phyloP scores from a whole-genome alignment of 805 yeast genomes.

The Saturnispora ahearnii region DNA sequence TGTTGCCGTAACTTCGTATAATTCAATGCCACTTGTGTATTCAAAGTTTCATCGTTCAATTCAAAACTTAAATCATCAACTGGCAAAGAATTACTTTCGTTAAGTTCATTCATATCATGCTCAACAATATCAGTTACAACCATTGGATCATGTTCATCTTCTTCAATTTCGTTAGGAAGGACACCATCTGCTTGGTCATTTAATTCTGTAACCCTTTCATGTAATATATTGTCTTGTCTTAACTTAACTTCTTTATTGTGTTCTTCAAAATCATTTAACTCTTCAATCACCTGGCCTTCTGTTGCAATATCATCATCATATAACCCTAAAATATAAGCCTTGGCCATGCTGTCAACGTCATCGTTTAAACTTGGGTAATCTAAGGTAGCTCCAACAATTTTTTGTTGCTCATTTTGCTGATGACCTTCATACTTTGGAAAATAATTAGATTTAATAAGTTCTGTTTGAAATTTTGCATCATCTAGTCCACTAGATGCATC shows the following conservation, averaged over 20 bases:
- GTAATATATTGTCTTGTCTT: conserved; percentile 14
- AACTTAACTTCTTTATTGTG: conserved; percentile 41
- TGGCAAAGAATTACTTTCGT: conserved; percentile 15
- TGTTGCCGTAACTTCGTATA: conserved; percentile 49
- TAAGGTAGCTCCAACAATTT: conserved; percentile 23
- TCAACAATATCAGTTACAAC: conserved; percentile 38
- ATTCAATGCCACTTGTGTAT: conserved; percentile 42
- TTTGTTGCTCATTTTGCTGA: background rate
- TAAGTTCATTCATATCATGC: conserved; percentile 26
- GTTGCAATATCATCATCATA: conserved; percentile 53
- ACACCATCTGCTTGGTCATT: conserved; percentile 15
- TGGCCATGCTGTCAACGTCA: conserved; percentile 49
- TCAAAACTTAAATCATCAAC: conserved; percentile 25
- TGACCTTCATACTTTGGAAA: conserved; percentile 8
- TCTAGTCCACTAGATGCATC: conserved; percentile 2
- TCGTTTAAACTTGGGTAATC: conserved; percentile 36
- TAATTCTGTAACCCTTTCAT: conserved; percentile 12
- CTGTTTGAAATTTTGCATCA: background rate
- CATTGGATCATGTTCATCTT: conserved; percentile 31
- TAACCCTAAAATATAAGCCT: conserved; percentile 49
- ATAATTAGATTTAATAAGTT: background rate
- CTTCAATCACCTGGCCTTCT: conserved; percentile 47
- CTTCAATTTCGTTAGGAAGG: conserved; percentile 29
- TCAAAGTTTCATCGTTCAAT: conserved; percentile 29
- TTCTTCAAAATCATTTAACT: conserved; percentile 43